These are phyloP conservation scores for Ophiostoma australiae DNA, from an alignment of 2,329 filamentous ascomycete species.

Conservation along the genomic window DNA sequence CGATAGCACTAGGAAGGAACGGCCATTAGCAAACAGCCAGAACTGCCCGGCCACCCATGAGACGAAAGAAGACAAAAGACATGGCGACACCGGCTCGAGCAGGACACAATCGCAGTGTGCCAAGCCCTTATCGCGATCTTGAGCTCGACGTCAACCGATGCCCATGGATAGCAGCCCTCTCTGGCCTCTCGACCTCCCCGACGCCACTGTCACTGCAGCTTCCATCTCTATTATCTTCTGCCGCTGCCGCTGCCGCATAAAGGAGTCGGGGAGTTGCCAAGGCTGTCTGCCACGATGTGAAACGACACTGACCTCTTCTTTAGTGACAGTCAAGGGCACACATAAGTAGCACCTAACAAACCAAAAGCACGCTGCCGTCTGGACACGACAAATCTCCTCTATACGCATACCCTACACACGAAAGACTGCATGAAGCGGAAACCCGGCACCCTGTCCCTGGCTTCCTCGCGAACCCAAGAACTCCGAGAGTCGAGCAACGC, in stretches of 20 bases:
- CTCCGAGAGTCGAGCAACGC: slow-evolving; percentile 16
- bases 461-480: slow-evolving; percentile 17
- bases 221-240: background rate
- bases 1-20: background rate
- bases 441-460: slow-evolving; percentile 19
- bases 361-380: background rate
- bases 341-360: background rate
- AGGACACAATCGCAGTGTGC: background rate
- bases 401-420: background rate
- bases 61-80: background rate
- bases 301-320: slow-evolving; percentile 15
- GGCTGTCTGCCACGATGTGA: background rate
- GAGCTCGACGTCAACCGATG: background rate
- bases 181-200: background rate
- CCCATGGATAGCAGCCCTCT: background rate
- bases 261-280: slow-evolving; percentile 1
- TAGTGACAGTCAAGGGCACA: background rate
- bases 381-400: background rate
- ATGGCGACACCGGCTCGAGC: background rate
- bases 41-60: background rate
- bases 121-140: slow-evolving; percentile 4
- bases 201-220: background rate
- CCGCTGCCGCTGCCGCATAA: background rate
- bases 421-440: slow-evolving; percentile 25
- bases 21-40: background rate